Conservation (phyloP, 2,329 filamentous ascomycete genomes). For the Raffaelea deltoideospora region DNA sequence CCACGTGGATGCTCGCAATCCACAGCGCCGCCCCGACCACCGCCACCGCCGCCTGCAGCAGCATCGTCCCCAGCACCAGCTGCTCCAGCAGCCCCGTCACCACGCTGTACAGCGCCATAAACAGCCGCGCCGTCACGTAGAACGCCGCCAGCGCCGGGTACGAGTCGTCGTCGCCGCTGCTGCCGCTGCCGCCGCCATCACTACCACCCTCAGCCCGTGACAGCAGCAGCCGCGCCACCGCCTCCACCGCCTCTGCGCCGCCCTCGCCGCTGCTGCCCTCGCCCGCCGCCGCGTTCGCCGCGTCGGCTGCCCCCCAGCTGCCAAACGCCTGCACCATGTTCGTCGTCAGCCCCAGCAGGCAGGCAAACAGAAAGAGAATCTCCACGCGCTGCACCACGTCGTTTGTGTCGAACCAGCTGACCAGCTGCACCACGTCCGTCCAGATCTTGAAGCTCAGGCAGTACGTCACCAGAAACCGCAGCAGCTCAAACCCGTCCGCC, state of each 20-base stretch:
- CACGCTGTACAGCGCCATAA: slow-evolving; percentile 31
- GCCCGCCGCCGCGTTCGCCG: too few relatives aligned
- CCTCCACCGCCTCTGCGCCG: not conserved
- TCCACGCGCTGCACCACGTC: slow-evolving; percentile 42
- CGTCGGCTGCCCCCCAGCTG: too few relatives aligned
- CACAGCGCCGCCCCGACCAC: slow-evolving; percentile 37
- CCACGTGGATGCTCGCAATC: slow-evolving; percentile 43
- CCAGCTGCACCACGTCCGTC: slow-evolving; percentile 39
- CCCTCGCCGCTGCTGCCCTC: not conserved
- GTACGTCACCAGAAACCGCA: slow-evolving; percentile 46
- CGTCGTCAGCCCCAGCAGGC: slow-evolving; percentile 45
- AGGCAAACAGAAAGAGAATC: slow-evolving; percentile 46
- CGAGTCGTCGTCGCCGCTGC: slow-evolving; percentile 20
- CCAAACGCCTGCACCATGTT: slow-evolving; percentile 44
- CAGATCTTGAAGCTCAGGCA: slow-evolving; percentile 50
- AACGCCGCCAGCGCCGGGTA: slow-evolving; percentile 45
- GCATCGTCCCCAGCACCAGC: slow-evolving; percentile 42
- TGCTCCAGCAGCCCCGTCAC: slow-evolving; percentile 33
- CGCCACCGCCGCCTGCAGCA: slow-evolving; percentile 27
- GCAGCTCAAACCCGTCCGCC: slow-evolving; percentile 36
- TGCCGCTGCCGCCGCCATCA: not conserved
- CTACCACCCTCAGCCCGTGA: not conserved
- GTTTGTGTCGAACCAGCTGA: slow-evolving; percentile 48
- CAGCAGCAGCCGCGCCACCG: not conserved
- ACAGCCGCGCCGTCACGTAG: slow-evolving; percentile 43